These are phyloP conservation scores for Pseudoneurospora amorphoporcata DNA, from an alignment of 495 filamentous ascomycete species.

Conservation along the genomic window DNA sequence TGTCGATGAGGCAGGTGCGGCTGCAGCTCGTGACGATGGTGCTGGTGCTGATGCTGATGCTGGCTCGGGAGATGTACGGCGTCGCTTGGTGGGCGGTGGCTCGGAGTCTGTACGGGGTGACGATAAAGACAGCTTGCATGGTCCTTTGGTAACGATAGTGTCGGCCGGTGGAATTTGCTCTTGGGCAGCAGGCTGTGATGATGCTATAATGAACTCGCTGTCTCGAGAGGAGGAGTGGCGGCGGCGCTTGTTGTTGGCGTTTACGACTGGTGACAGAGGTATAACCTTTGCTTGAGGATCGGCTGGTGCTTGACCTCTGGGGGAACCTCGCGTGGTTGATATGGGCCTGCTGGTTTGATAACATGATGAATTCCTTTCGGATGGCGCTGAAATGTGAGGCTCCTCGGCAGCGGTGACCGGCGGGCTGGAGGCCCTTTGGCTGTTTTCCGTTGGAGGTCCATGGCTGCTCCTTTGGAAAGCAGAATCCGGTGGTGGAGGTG, in stretches of 20 bases:
- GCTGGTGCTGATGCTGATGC: background rate
- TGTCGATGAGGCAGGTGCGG: slow-evolving; percentile 26
- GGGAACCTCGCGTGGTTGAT: background rate
- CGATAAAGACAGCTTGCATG: background rate
- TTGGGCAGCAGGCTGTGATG: background rate
- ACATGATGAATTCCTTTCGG: background rate
- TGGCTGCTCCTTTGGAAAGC: background rate
- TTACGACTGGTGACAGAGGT: slow-evolving; percentile 7
- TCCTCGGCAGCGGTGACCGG: background rate
- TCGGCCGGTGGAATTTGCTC: background rate
- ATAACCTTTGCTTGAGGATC: slow-evolving; percentile 2
- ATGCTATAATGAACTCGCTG: background rate
- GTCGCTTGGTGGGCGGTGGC: slow-evolving; percentile 23
- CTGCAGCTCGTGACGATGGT: slow-evolving; percentile 9
- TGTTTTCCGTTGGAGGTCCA: background rate
- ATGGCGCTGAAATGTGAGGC: background rate
- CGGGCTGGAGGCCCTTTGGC: background rate
- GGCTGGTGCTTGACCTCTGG: background rate
- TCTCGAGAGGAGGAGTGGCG: background rate
- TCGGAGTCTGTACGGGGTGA: slow-evolving; percentile 26
- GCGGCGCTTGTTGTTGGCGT: background rate
- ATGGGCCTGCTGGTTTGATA: background rate
- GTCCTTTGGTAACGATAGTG: background rate
- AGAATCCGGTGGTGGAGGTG: background rate
- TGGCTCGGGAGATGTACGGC: slow-evolving; percentile 1